These are phyloP conservation scores for Laguncularia racemosa DNA, from an alignment of 345 rosid genomes.

Conservation along the genomic window DNA sequence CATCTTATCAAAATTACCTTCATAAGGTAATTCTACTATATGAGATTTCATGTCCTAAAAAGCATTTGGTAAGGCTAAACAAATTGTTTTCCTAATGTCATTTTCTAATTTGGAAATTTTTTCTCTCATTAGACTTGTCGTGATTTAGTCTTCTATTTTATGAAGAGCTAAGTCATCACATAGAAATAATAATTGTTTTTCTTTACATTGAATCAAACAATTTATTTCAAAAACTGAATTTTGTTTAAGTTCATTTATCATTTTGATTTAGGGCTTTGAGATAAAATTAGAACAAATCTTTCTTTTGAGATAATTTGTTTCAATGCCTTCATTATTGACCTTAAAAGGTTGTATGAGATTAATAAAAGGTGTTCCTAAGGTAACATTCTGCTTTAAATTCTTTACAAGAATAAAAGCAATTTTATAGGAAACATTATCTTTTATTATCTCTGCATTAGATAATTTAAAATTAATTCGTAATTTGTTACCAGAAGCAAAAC, in stretches of 20 bases:
- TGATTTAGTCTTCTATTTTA: too few relatives aligned
- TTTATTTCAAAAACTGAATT: not conserved
- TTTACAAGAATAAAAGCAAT: constrained; percentile 1
- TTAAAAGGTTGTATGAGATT: not conserved
- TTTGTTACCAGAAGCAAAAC: not conserved
- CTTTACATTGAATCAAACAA: not conserved
- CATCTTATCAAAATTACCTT: not conserved
- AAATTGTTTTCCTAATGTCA: not conserved
- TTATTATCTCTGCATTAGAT: not conserved
- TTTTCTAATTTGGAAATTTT: not conserved
- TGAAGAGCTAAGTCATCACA: too few relatives aligned
- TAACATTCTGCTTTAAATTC: not conserved
- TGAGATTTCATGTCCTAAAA: not conserved
- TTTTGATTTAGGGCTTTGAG: not conserved
- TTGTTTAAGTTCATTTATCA: not conserved
- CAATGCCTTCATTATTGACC: too few relatives aligned
- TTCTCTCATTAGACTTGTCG: too few relatives aligned
- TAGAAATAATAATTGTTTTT: not conserved
- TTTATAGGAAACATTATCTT: not conserved
- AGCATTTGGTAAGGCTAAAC: not conserved
- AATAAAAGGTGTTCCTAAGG: not conserved
- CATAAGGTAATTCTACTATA: not conserved
- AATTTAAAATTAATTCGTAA: not conserved
- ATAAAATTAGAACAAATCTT: not conserved
- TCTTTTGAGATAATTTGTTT: too few relatives aligned